Conservation (phyloP, 2,329 filamentous ascomycete genomes). For the Fusarium zealandicum region DNA sequence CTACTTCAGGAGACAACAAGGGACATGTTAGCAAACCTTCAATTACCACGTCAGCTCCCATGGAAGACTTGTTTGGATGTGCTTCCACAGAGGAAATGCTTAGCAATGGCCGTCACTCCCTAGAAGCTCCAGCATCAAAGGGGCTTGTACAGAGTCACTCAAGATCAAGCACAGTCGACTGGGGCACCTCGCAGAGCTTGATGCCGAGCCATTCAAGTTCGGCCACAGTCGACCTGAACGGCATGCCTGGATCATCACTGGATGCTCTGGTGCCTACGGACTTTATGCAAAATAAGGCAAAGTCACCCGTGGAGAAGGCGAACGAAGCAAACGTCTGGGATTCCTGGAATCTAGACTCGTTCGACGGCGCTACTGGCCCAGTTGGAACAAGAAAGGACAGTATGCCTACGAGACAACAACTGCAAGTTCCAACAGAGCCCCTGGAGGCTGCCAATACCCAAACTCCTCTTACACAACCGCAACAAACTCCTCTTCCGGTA, state of each 20-base stretch:
- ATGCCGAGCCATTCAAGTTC: conserved; percentile 22
- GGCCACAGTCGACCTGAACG: conserved; percentile 25
- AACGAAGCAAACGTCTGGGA: conserved; percentile 28
- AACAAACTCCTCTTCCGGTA: conserved; percentile 7
- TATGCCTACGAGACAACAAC: conserved; percentile 3
- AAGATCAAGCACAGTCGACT: conserved; percentile 29
- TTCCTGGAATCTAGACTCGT: conserved; percentile 31
- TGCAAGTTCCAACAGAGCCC: conserved; percentile 8
- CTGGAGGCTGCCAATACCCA: conserved; percentile 3
- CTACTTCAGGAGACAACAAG: background rate
- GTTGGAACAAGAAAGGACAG: conserved; percentile 12
- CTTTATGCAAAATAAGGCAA: conserved; percentile 13
- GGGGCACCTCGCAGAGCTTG: conserved; percentile 15
- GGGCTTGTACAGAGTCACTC: conserved; percentile 19
- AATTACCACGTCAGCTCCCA: conserved; percentile 10
- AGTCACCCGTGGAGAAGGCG: conserved; percentile 9
- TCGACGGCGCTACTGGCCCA: conserved; percentile 20
- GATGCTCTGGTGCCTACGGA: conserved; percentile 19
- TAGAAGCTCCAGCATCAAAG: conserved; percentile 14
- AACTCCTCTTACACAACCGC: background rate
- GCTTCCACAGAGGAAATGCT: background rate
- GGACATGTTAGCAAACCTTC: conserved; percentile 13
- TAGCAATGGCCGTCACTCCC: conserved; percentile 16
- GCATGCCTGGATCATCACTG: conserved; percentile 17
- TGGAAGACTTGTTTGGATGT: conserved; percentile 6